Evolutionary conservation across 1,139 yeast species (phyloP), one percentile per base, ranked within the genome.

Genomic region (Saccharomycopsis phalli): DNA sequence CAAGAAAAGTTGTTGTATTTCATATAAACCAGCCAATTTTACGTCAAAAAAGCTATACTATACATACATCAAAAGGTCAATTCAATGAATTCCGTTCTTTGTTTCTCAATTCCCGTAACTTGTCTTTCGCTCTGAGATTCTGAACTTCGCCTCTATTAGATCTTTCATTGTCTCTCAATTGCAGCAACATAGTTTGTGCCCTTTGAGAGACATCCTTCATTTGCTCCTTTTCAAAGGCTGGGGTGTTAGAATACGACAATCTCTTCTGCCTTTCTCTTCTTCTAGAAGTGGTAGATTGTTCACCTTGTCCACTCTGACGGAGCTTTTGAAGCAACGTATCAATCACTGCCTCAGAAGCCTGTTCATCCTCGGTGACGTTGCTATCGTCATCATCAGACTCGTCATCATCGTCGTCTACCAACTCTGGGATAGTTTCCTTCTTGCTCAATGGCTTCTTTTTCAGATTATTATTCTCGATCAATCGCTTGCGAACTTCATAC

Each of bases 401-500:
- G 16, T 42, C 46, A 26, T 42, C 45, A n/a, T 41, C 45, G 23
- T 40, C 40, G 14, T 39, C 31, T 14, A 14, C 38, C 13, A 26
- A 17, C 14, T 28, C 22, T 17, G 25, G 35, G 3, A 13, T 34
- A 26, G 38, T 19, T 11, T 23, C 31, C 8, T 19, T 20, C 17
- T 22, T 35, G 21, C 30, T 5, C 38, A 38, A 28, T n/a, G n/a
- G n/a, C n/a, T n/a, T n/a, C n/a, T n/a, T n/a, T n/a, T n/a, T n/a
- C n/a, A n/a, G n/a, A n/a, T n/a, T n/a, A 17, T 38, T 38, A 27
- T 36, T 36, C 36, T 39, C 44, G 20, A 34, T 36, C 21, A 35
- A 31, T 38, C 36, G 33, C 32, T 80, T 81, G 42, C 95, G 61
- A 44, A 65, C 57, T 53, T 84, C 91, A 55, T 83, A 82, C 19